A percentile compares a stretch with the other conserved stretches of the same genome.
These are phyloP conservation scores for Neopestalotiopsis clavispora DNA, from an alignment of 2,329 filamentous ascomycete species.

Conservation along the genomic window DNA sequence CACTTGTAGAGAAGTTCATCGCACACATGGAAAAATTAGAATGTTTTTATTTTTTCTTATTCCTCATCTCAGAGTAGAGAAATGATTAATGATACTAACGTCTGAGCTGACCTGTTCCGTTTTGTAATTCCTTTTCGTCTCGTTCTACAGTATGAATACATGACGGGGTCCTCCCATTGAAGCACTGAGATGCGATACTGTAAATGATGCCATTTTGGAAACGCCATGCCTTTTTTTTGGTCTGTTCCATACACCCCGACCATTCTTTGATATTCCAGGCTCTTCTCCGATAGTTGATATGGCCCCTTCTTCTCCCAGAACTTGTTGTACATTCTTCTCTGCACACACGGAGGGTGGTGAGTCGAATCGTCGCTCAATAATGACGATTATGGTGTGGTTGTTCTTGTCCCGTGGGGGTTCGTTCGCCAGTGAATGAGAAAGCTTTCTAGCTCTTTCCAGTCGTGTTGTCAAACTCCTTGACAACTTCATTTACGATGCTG, in stretches of 20 bases:
- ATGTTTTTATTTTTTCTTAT: not conserved
- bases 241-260: not conserved
- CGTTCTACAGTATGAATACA: not conserved
- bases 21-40: not conserved
- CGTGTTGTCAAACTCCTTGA: slow-evolving; percentile 38
- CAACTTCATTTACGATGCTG: slow-evolving; percentile 35
- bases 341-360: not conserved
- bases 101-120: slow-evolving; percentile 5
- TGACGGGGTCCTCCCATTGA: not conserved
- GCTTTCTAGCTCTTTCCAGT: slow-evolving; percentile 24
- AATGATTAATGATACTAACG: not conserved
- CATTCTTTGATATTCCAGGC: not conserved
- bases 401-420: no score
- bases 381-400: not conserved
- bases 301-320: not conserved
- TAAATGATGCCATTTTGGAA: slow-evolving; percentile 1
- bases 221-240: slow-evolving; percentile 7
- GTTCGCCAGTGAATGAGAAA: not conserved
- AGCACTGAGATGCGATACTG: slow-evolving; percentile 5
- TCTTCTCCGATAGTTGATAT: not conserved
- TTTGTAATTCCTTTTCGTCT: not conserved
- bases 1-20: not conserved
- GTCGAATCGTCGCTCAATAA: not conserved
- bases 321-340: not conserved
- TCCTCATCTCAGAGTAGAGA: not conserved